These are phyloP conservation scores for Aspergillus latus DNA, from an alignment of 2,329 filamentous ascomycete genomes.

Conservation along the genomic window DNA sequence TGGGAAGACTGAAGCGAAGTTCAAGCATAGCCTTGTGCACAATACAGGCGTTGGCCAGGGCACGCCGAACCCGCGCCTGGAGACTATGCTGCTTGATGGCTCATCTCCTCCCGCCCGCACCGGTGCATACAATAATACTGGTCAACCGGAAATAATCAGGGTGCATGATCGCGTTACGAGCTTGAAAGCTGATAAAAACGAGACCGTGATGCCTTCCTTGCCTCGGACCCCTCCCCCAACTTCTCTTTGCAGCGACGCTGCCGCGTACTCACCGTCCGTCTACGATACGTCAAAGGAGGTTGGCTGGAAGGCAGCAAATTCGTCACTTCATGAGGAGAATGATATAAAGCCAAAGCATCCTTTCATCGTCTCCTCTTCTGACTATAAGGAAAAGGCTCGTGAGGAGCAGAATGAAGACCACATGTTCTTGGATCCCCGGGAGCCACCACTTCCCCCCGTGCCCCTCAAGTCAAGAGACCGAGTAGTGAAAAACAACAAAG, in stretches of 20 bases:
- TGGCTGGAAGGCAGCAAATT: not conserved
- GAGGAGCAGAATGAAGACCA: slow-evolving; percentile 2
- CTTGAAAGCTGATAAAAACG: slow-evolving; percentile 15
- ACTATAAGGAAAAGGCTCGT: not conserved
- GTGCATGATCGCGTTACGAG: slow-evolving; percentile 14
- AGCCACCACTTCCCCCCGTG: not conserved
- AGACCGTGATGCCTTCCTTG: not conserved
- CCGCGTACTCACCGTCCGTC: slow-evolving; percentile 12
- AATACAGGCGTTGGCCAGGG: slow-evolving; percentile 1
- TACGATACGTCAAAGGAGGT: slow-evolving; percentile 4
- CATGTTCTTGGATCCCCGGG: slow-evolving; percentile 3
- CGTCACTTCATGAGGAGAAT: not conserved
- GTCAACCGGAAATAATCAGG: slow-evolving; percentile 16
- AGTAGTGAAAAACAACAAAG: not conserved
- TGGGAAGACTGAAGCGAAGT: not conserved
- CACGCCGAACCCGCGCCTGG: slow-evolving; percentile 5
- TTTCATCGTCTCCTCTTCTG: slow-evolving; percentile 18
- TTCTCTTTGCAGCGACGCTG: not conserved
- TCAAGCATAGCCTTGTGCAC: slow-evolving; percentile 9
- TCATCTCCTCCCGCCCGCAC: slow-evolving; percentile 20
- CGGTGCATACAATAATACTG: slow-evolving; percentile 18
- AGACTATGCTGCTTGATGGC: slow-evolving; percentile 17
- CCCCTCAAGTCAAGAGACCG: slow-evolving; percentile 4
- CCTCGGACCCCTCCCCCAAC: slow-evolving; percentile 4
- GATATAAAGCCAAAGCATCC: slow-evolving; percentile 7